Percentiles rank a stretch among this genome's conserved stretches.
Evolutionary conservation across 2,329 filamentous ascomycete genomes (phyloP).

Genomic region (Hirsutella rhossiliensis): DNA sequence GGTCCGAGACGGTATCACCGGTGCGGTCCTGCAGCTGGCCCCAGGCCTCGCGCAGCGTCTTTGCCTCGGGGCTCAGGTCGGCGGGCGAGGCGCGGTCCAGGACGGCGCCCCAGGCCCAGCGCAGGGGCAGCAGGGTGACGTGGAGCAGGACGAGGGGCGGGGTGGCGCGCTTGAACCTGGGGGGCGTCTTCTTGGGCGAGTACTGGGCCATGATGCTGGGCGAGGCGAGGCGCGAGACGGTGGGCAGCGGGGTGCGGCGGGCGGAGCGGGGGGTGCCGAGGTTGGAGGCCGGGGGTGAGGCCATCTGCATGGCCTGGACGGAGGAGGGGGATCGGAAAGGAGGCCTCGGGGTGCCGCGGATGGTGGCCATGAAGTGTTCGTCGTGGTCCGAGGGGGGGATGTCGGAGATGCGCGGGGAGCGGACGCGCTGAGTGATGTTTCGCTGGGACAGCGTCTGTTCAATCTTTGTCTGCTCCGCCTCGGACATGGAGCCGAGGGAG

Average conservation of each 20-base stretch:
- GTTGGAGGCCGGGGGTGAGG: slow-evolving; percentile 49
- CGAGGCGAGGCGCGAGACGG: slow-evolving; percentile 45
- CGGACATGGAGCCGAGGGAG: slow-evolving; percentile 39
- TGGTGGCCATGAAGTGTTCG: slow-evolving; percentile 38
- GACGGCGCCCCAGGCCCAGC: slow-evolving; percentile 50
- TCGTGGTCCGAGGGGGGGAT: slow-evolving; percentile 34
- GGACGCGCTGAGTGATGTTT: slow-evolving; percentile 9
- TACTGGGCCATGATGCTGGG: slow-evolving; percentile 38
- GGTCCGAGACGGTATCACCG: slow-evolving; percentile 59
- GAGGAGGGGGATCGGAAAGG: slow-evolving; percentile 59
- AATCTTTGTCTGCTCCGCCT: slow-evolving; percentile 19
- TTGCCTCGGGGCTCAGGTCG: slow-evolving; percentile 32
- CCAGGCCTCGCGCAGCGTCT: slow-evolving; percentile 49
- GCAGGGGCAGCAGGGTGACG: slow-evolving; percentile 61
- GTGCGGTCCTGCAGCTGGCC: slow-evolving; percentile 57
- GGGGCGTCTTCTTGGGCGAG: slow-evolving; percentile 45
- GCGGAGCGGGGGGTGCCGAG: slow-evolving; percentile 41
- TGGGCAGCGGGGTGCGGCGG: slow-evolving; percentile 34
- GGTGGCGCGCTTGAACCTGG: slow-evolving; percentile 42
- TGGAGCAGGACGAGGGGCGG: slow-evolving; percentile 67
- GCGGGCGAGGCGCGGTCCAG: slow-evolving; percentile 29
- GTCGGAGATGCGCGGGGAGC: slow-evolving; percentile 35
- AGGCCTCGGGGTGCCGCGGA: slow-evolving; percentile 46
- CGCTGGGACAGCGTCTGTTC: slow-evolving; percentile 19
- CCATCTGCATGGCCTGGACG: slow-evolving; percentile 61